These are phyloP conservation scores for Phialocephala subalpina DNA, from an alignment of 2,329 filamentous ascomycete genomes.

Conservation along the genomic window DNA sequence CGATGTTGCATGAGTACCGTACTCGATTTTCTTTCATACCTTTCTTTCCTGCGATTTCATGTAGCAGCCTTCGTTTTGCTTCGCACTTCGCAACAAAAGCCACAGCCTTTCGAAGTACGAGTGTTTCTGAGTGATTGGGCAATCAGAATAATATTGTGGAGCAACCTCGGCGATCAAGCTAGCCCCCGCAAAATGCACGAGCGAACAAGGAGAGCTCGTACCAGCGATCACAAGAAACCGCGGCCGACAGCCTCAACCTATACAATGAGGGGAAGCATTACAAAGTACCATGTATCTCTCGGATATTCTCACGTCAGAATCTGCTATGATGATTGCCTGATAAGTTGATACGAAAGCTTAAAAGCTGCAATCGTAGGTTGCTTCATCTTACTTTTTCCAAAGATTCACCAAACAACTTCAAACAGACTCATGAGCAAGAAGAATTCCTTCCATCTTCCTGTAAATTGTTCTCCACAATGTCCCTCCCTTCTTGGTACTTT, in stretches of 20 bases:
- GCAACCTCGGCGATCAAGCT: neutral
- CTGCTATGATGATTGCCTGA: neutral
- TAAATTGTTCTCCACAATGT: too few relatives aligned
- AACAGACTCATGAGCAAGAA: neutral
- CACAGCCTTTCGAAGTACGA: too few relatives aligned
- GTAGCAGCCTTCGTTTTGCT: neutral
- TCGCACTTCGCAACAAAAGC: neutral
- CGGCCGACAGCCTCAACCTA: neutral
- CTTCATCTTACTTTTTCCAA: neutral
- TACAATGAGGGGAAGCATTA: neutral
- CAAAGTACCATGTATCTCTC: neutral
- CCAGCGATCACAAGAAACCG: neutral
- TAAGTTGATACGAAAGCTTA: constrained; percentile 1
- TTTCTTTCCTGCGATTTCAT: neutral
- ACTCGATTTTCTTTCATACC: neutral
- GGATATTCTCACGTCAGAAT: neutral
- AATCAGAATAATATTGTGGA: too few relatives aligned
- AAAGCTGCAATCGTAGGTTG: neutral
- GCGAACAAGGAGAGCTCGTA: neutral
- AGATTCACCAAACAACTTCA: neutral
- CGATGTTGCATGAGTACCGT: neutral
- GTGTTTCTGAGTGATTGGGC: too few relatives aligned
- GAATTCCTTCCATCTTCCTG: too few relatives aligned
- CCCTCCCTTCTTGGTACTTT: too few relatives aligned
- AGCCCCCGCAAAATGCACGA: neutral